These are phyloP conservation scores for Trametes hirsuta DNA, from an alignment of 1,284 basidiomycete genomes.

Conservation along the genomic window DNA sequence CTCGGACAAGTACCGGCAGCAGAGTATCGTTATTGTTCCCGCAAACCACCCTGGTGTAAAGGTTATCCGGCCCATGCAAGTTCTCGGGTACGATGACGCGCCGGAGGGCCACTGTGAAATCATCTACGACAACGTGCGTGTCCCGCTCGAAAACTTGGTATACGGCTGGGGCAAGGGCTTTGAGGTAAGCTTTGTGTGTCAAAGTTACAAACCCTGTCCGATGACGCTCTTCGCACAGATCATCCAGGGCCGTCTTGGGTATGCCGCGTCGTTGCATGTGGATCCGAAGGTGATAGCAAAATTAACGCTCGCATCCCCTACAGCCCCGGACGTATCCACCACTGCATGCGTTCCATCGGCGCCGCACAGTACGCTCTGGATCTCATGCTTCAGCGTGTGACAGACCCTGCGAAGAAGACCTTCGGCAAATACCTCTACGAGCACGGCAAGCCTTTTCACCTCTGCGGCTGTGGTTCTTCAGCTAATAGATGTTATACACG, in stretches of 20 bases:
- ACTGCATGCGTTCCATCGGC: constrained; percentile 98
- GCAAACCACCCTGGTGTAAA: constrained; percentile 87
- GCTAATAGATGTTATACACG: background rate
- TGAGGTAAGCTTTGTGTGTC: constrained; percentile 53
- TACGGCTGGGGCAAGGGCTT: constrained; percentile 95
- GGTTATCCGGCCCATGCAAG: constrained; percentile 88
- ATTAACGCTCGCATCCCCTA: constrained; percentile 29
- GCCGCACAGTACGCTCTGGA: constrained; percentile 86
- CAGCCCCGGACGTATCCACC: constrained; percentile 92
- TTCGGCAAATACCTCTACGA: constrained; percentile 93
- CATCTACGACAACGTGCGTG: constrained; percentile 91
- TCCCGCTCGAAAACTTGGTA: constrained; percentile 83
- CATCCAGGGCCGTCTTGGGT: constrained; percentile 97
- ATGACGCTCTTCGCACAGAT: constrained; percentile 54
- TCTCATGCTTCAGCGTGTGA: constrained; percentile 89
- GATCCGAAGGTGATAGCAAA: background rate
- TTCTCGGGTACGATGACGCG: constrained; percentile 94
- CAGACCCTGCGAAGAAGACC: constrained; percentile 87
- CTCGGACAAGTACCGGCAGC: constrained; percentile 77
- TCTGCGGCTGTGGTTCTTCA: background rate
- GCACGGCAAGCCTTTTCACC: constrained; percentile 64
- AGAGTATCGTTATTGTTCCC: constrained; percentile 94
- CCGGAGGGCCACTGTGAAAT: constrained; percentile 97
- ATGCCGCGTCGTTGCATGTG: constrained; percentile 27
- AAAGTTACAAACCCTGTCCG: background rate